Percentiles rank a stretch among this genome's conserved stretches.
These are phyloP conservation scores for Clonostachys rosea DNA, from an alignment of 2,329 filamentous ascomycete genomes.

Conservation along the genomic window DNA sequence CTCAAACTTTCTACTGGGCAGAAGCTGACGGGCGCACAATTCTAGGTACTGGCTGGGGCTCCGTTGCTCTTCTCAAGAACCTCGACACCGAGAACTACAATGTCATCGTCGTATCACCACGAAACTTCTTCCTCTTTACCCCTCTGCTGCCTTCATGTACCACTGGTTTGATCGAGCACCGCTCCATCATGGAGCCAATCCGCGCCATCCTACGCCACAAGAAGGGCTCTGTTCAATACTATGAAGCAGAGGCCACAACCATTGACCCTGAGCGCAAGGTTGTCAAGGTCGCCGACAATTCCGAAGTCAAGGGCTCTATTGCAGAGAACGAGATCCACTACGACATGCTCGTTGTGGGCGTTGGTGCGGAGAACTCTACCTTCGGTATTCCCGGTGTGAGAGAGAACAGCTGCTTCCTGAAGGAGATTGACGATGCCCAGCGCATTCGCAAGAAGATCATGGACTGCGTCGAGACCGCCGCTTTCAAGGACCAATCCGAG, in stretches of 20 bases:
- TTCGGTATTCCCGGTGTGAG: slow-evolving; percentile 95
- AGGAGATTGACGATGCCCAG: slow-evolving; percentile 96
- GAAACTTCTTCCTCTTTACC: slow-evolving; percentile 99
- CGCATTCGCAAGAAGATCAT: slow-evolving; percentile 97
- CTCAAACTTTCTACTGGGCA: slow-evolving; percentile 2
- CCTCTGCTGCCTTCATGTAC: slow-evolving; percentile 96
- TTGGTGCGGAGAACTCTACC: slow-evolving; percentile 96
- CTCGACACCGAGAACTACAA: slow-evolving; percentile 99
- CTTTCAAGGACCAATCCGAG: slow-evolving; percentile 89
- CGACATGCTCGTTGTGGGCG: slow-evolving; percentile 96
- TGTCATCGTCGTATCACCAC: slow-evolving; percentile 92
- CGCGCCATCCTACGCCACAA: slow-evolving; percentile 95
- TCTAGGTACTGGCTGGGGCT: slow-evolving; percentile 91
- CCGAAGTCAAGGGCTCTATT: slow-evolving; percentile 81
- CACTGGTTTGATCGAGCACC: slow-evolving; percentile 95
- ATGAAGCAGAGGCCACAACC: slow-evolving; percentile 95
- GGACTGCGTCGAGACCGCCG: slow-evolving; percentile 98
- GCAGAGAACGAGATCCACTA: slow-evolving; percentile 87
- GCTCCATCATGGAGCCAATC: slow-evolving; percentile 99
- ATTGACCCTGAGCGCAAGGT: slow-evolving; percentile 90
- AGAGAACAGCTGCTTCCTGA: slow-evolving; percentile 95
- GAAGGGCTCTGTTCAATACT: slow-evolving; percentile 89
- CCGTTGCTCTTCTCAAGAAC: slow-evolving; percentile 95
- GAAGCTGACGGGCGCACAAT: neutral
- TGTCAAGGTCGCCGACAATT: slow-evolving; percentile 86